A percentile compares a stretch with the other conserved stretches of the same genome.
Conservation (phyloP, 441 rosid species). For the Pelargonium australe region DNA sequence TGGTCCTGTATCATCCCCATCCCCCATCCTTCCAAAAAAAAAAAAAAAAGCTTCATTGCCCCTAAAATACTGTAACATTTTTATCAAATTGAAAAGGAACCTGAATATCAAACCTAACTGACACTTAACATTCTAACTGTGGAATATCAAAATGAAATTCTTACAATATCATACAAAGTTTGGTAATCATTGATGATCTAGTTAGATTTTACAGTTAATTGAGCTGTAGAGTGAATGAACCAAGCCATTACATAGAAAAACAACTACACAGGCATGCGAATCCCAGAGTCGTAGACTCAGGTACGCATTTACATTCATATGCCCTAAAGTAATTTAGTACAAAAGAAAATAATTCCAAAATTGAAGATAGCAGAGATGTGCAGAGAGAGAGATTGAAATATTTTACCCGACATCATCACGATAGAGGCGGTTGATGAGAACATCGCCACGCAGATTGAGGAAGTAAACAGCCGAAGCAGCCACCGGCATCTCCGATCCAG, state of each 20-base stretch:
- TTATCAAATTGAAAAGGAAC: no score
- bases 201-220: no score
- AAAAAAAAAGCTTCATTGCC: no score
- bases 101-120: background rate
- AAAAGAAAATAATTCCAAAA: background rate
- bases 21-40: no score
- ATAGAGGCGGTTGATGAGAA: conserved; percentile 94
- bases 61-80: no score
- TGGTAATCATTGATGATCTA: background rate
- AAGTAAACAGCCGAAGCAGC: conserved; percentile 23
- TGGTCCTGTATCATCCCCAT: no score
- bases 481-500: conserved; percentile 5
- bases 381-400: conserved; percentile 7
- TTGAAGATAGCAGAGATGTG: no score
- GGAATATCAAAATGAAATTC: background rate
- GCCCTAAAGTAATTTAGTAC: background rate
- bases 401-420: conserved; percentile 89
- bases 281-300: background rate
- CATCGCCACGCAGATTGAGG: conserved; percentile 93
- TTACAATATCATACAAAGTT: background rate
- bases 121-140: background rate
- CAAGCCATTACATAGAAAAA: background rate
- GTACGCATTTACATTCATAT: background rate
- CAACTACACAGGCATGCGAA: background rate
- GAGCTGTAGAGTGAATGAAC: no score